phyloP scores from a whole-genome alignment of 805 yeast genomes.

The Metschnikowia colocasiae region DNA sequence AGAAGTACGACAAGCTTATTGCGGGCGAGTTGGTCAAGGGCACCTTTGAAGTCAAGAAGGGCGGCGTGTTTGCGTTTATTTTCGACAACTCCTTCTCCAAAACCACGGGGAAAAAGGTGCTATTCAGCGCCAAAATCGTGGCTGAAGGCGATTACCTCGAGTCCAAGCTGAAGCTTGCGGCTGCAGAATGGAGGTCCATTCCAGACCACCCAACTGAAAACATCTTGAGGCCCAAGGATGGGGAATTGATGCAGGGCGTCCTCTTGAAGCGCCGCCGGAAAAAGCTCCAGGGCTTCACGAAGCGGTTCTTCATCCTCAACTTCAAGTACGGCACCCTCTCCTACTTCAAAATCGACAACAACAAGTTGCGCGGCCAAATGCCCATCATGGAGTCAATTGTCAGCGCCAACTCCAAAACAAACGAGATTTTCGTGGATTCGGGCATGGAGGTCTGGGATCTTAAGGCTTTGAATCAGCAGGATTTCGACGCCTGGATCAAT shows the following conservation, averaged over 20 bases:
- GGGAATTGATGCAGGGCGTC: conserved; percentile 73
- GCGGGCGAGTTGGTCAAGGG: conserved; percentile 65
- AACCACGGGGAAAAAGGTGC: conserved; percentile 74
- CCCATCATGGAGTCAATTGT: conserved; percentile 80
- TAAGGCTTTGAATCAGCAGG: conserved; percentile 60
- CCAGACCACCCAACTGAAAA: conserved; percentile 8
- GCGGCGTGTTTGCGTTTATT: conserved; percentile 80
- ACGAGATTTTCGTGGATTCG: conserved; percentile 79
- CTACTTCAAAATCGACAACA: conserved; percentile 71
- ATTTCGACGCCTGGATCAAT: conserved; percentile 78
- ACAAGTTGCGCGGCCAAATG: conserved; percentile 85
- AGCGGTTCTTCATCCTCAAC: conserved; percentile 80
- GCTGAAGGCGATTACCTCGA: neutral
- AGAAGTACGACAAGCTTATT: conserved; percentile 49
- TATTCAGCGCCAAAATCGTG: conserved; percentile 47
- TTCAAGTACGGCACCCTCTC: conserved; percentile 78
- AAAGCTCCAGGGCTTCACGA: conserved; percentile 79
- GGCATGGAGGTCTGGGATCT: conserved; percentile 94
- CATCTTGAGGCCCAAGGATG: conserved; percentile 47
- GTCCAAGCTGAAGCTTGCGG: neutral
- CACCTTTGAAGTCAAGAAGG: conserved; percentile 50
- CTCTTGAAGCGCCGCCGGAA: conserved; percentile 76
- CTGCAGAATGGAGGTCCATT: neutral
- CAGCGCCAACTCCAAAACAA: conserved; percentile 64
- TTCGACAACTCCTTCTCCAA: conserved; percentile 91